Evolutionary conservation across 345 rosid species (phyloP), one percentile per base, ranked within the genome.

Genomic region (Moringa oleifera): DNA sequence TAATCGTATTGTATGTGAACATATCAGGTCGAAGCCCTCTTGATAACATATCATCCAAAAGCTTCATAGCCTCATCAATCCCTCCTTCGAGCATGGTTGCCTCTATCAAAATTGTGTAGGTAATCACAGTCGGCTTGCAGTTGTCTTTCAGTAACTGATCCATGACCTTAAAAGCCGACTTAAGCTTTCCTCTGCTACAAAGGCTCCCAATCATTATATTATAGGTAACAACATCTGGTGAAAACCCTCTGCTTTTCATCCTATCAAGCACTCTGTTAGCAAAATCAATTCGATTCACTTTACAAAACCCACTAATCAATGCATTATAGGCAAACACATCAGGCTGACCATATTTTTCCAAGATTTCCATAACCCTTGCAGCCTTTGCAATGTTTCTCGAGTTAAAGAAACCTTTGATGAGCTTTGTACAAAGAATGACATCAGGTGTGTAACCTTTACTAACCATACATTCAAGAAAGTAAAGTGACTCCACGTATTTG

Each of bases 241-340:
- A 68, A 68, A 86, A 77, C 17, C 90, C 96, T 57, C 80, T 82
- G 46, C 75, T 75, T 64, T 77, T 81, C 96, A 92, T 84, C 71
- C 93, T 74, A 63, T 82, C 79, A 25, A 92, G 76, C 59, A 87
- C 83, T 24, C 47, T 79, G 2, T 79, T 76, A 2, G 93, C 86
- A 41, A 76, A 75, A n/a, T 82, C 88, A 13, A 85, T 76, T 59
- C 76, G 79, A 72, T 81, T 80, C 20, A 82, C 76, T 81, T 92
- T 92, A 70, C 95, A 87, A 53, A 87, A 87, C 67, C 95, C 93
- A 45, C 86, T 82, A 45, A 92, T 87, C 79, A 92, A 62, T 0
- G 88, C 96, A 73, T 92, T 92, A 68, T 87, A 92, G 45, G 96
- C 76, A 60, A 84, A 81, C 24, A 84, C 84, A 74, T 92, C 96